phyloP scores from a whole-genome alignment of 805 yeast genomes.

The Kazachstania viticola region DNA sequence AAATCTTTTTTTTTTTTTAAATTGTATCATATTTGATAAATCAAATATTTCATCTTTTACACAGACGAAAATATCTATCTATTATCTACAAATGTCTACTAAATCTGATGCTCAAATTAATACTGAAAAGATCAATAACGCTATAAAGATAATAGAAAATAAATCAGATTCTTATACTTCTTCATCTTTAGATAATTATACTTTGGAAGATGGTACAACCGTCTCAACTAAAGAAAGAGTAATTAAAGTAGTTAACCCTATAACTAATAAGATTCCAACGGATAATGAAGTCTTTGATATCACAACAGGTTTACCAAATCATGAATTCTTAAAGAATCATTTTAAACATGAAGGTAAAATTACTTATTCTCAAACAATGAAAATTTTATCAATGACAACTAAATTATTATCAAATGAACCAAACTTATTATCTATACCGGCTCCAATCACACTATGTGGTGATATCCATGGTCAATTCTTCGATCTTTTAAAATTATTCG shows the following conservation, averaged over 20 bases:
- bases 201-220: conserved; percentile 39
- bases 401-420: conserved; percentile 58
- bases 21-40: too few relatives aligned
- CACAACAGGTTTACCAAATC: conserved; percentile 57
- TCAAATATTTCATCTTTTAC: not conserved
- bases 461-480: conserved; percentile 95
- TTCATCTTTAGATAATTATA: conserved; percentile 15
- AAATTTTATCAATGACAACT: conserved; percentile 57
- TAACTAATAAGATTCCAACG: conserved; percentile 51
- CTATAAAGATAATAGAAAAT: conserved; percentile 46
- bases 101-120: conserved; percentile 31
- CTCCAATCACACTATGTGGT: conserved; percentile 94
- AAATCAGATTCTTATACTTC: conserved; percentile 20
- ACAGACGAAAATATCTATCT: too few relatives aligned
- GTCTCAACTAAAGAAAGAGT: conserved; percentile 42
- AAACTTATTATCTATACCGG: conserved; percentile 67
- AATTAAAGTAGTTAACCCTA: conserved; percentile 46
- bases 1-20: too few relatives aligned
- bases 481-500: conserved; percentile 82
- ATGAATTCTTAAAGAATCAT: conserved; percentile 59
- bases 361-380: conserved; percentile 54
- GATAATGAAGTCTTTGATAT: conserved; percentile 54
- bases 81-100: not conserved
- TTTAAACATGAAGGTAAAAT: conserved; percentile 74
- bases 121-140: conserved; percentile 51